Evolutionary conservation across 768 basidiomycete genomes (phyloP), one percentile per base, ranked within the genome.

Genomic region (Psilocybe sp.): DNA sequence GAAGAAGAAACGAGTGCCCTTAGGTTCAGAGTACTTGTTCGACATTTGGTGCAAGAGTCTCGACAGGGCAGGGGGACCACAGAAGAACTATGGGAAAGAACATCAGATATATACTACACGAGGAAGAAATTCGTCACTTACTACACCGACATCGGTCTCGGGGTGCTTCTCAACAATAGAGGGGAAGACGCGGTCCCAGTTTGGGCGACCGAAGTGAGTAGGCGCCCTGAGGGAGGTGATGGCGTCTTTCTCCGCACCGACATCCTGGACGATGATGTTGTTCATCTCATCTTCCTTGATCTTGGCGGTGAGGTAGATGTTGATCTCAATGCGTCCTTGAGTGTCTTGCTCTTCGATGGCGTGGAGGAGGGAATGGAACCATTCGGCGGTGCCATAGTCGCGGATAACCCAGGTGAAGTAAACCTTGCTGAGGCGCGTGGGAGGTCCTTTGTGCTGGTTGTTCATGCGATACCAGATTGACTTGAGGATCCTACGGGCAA

Each of bases 391-490:
- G 54, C 87, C 89, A 61, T 92, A 93, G 67, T 95, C 92, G 58
- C 91, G 87, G 64, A 96, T 96, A 61, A 95, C 92, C 93, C 92
- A 95, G 13, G 89, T 90, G 65, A 95, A 92, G 75, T 92, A 92
- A 42, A 91, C 89, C 72, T 98, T 97, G 44, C 87, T 89, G 36
- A 97, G 79, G 42, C 90, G 80, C 1, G 93, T 95, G 12, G 82
- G 81, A 66, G 84, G 85, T 18, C 79, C 80, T 54, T 75, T 70
- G 61, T 87, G 81, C 60, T 92, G 78, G 69, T 87, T 87, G 71
- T 94, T 96, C 88, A 95, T 88, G 50, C 92, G 87, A 72, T 97
- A 98, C 93, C 93, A 95, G 60, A 95, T 91, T 12, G 88, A 86
- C 68, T 95, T 92, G 47, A 92, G 70, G 58, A 91, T 92, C 44